Evolutionary conservation across 805 yeast genomes (phyloP), one percentile per base, ranked within the genome.

Genomic region (Saccharomycopsis lassenensis): DNA sequence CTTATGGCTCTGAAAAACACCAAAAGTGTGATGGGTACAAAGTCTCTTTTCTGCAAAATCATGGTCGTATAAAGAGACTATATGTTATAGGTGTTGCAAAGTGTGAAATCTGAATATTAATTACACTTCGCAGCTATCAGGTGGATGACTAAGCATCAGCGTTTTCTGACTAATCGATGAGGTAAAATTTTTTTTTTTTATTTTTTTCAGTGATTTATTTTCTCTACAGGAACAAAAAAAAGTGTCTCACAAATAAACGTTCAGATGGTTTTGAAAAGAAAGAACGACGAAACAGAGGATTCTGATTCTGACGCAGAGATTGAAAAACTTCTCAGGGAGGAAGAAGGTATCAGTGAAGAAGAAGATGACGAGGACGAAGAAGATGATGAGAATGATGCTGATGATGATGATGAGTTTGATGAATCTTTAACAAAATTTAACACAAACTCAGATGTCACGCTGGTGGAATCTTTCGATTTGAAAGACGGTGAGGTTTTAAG

Each of bases 221-320:
- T n/a, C n/a, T n/a, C n/a, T n/a, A n/a, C n/a, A n/a, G n/a, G n/a
- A n/a, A n/a, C n/a, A n/a, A n/a, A n/a, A n/a, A n/a, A n/a, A n/a
- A n/a, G n/a, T n/a, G n/a, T n/a, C n/a, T n/a, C n/a, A n/a, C n/a
- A n/a, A n/a, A n/a, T n/a, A n/a, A n/a, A n/a, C n/a, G n/a, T n/a
- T n/a, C n/a, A n/a, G n/a, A n/a, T n/a, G n/a, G n/a, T n/a, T n/a
- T n/a, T n/a, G n/a, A 33, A 33, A 16, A 33, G 36, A 26, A 33
- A 26, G 25, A 24, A 20, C 4, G 25, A 33, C 6, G 15, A 22
- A 17, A 24, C 32, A 5, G 24, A 27, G 5, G 44, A 42, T 10
- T 36, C 41, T 5, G 77, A 72, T 42, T 66, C 72, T 5, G 85
- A 77, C 44, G 77, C 69, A 4, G 86, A 77, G 48, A 61, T 77